Conservation (phyloP, 1,284 basidiomycete species). For the Rhodotorula sp. region DNA sequence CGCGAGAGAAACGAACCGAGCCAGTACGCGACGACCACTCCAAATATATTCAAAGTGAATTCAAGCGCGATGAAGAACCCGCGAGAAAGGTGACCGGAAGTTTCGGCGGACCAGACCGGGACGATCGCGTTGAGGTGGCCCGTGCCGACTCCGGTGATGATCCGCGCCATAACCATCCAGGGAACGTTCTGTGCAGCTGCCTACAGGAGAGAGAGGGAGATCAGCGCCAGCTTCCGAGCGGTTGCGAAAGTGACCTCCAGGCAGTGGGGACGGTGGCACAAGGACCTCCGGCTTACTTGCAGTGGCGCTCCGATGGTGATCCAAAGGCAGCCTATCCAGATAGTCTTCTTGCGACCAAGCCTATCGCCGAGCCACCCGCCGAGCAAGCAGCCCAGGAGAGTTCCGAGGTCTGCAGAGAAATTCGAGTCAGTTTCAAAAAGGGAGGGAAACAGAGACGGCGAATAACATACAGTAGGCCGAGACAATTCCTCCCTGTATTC, state of each 20-base stretch:
- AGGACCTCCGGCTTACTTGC: neutral
- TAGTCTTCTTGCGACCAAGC: slow-evolving; percentile 10
- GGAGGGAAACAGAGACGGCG: too few species aligned
- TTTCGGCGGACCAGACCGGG: slow-evolving; percentile 10
- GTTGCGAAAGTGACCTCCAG: neutral
- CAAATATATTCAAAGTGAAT: slow-evolving; percentile 1
- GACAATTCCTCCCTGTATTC: slow-evolving; percentile 2
- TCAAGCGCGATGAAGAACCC: slow-evolving; percentile 12
- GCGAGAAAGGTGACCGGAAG: neutral
- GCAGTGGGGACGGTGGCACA: neutral
- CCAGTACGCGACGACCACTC: slow-evolving; percentile 5
- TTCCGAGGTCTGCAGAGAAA: neutral
- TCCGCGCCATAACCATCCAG: slow-evolving; percentile 7
- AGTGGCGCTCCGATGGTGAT: neutral
- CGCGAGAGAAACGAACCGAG: neutral
- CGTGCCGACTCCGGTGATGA: slow-evolving; percentile 8
- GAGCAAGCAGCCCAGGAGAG: slow-evolving; percentile 2
- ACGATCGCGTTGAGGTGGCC: slow-evolving; percentile 9
- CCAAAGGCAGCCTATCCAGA: neutral
- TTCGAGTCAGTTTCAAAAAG: neutral
- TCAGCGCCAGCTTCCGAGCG: neutral
- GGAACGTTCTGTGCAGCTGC: slow-evolving; percentile 3
- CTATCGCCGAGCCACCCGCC: slow-evolving; percentile 11
- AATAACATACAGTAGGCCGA: slow-evolving; percentile 1
- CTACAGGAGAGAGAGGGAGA: neutral